Percentiles rank a stretch among this genome's conserved stretches.
Evolutionary conservation across 148 eudicot genomes (phyloP).

Genomic region (Nyssa sinensis): DNA sequence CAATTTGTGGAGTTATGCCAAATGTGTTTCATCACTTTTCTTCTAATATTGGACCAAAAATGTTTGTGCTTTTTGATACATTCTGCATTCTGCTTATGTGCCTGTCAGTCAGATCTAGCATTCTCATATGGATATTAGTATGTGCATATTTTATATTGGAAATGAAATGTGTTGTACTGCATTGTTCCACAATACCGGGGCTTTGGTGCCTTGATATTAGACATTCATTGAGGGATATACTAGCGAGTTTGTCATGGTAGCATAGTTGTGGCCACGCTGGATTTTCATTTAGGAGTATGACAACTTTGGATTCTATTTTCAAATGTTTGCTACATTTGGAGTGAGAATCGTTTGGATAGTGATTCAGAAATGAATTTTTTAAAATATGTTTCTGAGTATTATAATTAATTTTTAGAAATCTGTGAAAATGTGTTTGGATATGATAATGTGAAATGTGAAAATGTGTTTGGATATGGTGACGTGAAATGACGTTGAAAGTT

Average conservation of each 20-base stretch:
- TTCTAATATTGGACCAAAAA: neutral
- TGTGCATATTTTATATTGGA: neutral
- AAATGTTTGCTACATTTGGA: neutral
- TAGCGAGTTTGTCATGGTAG: neutral
- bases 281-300: neutral
- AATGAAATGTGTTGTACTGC: neutral
- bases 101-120: neutral
- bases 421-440: too few relatives aligned
- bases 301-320: neutral
- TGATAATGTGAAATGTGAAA: too few relatives aligned
- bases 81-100: neutral
- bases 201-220: too few relatives aligned
- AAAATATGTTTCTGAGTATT: too few relatives aligned
- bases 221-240: neutral
- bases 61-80: too few relatives aligned
- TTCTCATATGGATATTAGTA: neutral
- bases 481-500: too few relatives aligned
- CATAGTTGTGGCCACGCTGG: neutral
- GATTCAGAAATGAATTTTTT: too few relatives aligned
- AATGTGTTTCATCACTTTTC: neutral
- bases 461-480: too few relatives aligned
- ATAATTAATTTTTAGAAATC: too few relatives aligned
- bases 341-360: neutral
- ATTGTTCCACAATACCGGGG: neutral
- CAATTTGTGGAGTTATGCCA: neutral